Conservation (phyloP, 805 yeast species). For the Torulaspora quercuum region DNA sequence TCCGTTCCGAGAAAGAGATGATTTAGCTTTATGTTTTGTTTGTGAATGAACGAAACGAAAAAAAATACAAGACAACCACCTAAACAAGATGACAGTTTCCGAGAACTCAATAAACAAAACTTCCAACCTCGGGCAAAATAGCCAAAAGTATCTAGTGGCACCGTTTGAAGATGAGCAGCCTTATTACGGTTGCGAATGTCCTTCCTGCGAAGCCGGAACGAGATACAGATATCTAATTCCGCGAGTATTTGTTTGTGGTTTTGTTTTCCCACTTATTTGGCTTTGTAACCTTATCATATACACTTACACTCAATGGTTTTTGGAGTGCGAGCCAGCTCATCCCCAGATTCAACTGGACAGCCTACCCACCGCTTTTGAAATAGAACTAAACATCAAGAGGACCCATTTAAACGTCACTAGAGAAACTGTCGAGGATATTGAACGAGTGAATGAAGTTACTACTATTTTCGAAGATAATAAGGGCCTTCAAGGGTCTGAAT, state of each 20-base stretch:
- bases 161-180: constrained; percentile 18
- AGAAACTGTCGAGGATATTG: constrained; percentile 9
- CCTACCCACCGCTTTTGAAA: constrained; percentile 31
- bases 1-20: too few species aligned
- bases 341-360: constrained; percentile 24
- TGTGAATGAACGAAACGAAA: too few species aligned
- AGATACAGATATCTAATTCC: constrained; percentile 8
- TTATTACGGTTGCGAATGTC: constrained; percentile 24
- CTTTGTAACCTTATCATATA: constrained; percentile 18
- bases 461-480: background rate
- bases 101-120: background rate
- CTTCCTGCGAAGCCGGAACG: constrained; percentile 19
- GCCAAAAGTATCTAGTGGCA: constrained; percentile 14
- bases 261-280: constrained; percentile 28
- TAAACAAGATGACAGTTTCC: too few species aligned
- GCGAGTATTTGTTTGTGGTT: constrained; percentile 24
- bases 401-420: constrained; percentile 6
- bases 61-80: too few species aligned
- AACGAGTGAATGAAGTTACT: constrained; percentile 9
- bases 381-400: constrained; percentile 11
- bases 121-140: background rate
- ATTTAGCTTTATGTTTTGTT: constrained; percentile 1
- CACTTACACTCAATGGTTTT: constrained; percentile 21
- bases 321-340: constrained; percentile 26
- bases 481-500: constrained; percentile 1